Evolutionary conservation across 164 flowering plant genomes (phyloP).

Genomic region (Chimonanthus salicifolius): DNA sequence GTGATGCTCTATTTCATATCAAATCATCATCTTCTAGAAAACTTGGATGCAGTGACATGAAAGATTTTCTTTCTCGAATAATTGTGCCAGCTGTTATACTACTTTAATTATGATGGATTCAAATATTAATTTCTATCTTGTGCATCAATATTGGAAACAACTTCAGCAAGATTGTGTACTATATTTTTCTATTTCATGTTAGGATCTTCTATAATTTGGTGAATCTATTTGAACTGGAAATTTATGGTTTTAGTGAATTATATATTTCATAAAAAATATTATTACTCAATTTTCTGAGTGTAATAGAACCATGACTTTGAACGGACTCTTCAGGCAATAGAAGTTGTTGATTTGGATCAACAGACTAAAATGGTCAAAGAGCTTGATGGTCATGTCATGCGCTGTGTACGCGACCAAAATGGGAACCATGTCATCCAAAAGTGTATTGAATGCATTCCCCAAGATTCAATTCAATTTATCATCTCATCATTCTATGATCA

Average conservation of each 20-base stretch:
- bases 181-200: background rate
- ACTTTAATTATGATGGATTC: too few relatives aligned
- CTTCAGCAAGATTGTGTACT: background rate
- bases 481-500: slow-evolving; percentile 78
- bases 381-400: slow-evolving; percentile 89
- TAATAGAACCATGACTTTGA: background rate
- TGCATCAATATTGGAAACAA: background rate
- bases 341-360: slow-evolving; percentile 94
- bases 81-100: too few relatives aligned
- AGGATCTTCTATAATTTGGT: background rate
- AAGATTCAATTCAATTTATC: slow-evolving; percentile 81
- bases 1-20: background rate
- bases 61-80: background rate
- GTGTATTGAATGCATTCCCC: slow-evolving; percentile 96
- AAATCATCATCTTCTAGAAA: background rate
- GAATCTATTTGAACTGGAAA: background rate
- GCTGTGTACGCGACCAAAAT: slow-evolving; percentile 97
- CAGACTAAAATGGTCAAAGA: slow-evolving; percentile 86
- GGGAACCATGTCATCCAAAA: slow-evolving; percentile 99
- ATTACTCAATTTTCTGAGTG: background rate
- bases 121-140: background rate
- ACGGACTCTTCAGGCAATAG: slow-evolving; percentile 67
- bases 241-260: background rate
- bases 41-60: background rate
- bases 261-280: background rate